Evolutionary conservation across 1,284 basidiomycete genomes (phyloP).

Genomic region (Ustilago cynodontis): DNA sequence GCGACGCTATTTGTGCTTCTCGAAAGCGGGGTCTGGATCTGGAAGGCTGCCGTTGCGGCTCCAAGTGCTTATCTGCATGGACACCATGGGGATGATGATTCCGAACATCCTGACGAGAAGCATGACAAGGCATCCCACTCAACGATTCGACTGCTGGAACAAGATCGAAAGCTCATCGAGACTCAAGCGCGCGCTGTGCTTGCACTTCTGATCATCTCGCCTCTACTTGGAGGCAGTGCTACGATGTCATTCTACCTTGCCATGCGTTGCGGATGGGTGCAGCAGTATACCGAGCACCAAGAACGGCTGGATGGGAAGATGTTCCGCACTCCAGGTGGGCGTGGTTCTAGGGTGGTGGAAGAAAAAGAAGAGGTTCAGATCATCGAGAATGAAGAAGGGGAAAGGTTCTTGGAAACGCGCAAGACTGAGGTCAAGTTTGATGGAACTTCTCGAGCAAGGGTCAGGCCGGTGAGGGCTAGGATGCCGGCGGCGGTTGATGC

Average conservation of each 20-base stretch:
- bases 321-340: constrained; percentile 9
- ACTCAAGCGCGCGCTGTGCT: constrained; percentile 27
- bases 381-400: constrained; percentile 37
- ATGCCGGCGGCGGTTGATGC: background rate
- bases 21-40: constrained; percentile 49
- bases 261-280: constrained; percentile 31
- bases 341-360: constrained; percentile 68
- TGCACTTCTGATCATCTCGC: constrained; percentile 27
- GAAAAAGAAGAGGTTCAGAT: constrained; percentile 72
- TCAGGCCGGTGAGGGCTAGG: background rate
- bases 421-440: constrained; percentile 22
- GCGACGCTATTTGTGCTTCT: constrained; percentile 30
- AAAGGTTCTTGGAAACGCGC: constrained; percentile 29
- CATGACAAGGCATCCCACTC: background rate
- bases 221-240: constrained; percentile 39
- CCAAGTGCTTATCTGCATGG: constrained; percentile 14
- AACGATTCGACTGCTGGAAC: constrained; percentile 12
- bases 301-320: constrained; percentile 7
- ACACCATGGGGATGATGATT: background rate
- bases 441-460: background rate
- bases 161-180: constrained; percentile 38
- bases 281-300: constrained; percentile 17
- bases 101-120: background rate
- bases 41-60: constrained; percentile 31
- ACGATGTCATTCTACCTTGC: constrained; percentile 42